Evolutionary conservation across 495 filamentous ascomycete species (phyloP), one percentile per base, ranked within the genome.

Genomic region (Stereocaulon alpinum): DNA sequence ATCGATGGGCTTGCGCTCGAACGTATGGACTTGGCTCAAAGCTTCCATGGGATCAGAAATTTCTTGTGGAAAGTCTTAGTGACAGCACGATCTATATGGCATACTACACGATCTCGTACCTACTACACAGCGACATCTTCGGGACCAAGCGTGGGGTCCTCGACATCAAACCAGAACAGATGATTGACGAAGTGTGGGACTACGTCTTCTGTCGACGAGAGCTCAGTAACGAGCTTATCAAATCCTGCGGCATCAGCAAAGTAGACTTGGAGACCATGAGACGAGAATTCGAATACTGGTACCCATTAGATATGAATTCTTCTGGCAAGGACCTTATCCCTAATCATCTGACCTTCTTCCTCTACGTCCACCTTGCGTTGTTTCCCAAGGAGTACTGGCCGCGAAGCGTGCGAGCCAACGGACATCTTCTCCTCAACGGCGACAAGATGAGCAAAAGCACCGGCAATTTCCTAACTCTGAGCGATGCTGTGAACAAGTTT

Each of bases 391-490:
- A 94, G 66, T 90, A 87, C 76, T 95, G 91, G 90, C 92, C 91
- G 18, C 77, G 78, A 52, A 83, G 83, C 52, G 75, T 97, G 56
- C 84, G 93, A 56, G 83, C 85, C 43, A 98, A 98, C 68, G 93
- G 93, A 9, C 92, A 96, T 74, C 79, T 96, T 61, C 82, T 94
- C 68, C 80, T 97, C 50, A 97, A 96, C 67, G 91, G 91, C 41
- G 88, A 94, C 63, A 98, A 96, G 78, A 96, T 97, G 93, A 84
- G 82, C 71, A 98, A 98, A 75, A 86, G 81, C 59, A 94, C 89
- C 6, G 90, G 92, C 64, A 96, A 96, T 74, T 98, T 98, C 76
- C 78, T 98, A 67, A 98, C 92, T 22, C 76, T 98, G 29, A 82
- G 85, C 62, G 87, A 95, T 52, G 81, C 88, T 6, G 83, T 91